Evolutionary conservation across 148 eudicot genomes (phyloP).

Genomic region (Tetragonia tetragonoides): DNA sequence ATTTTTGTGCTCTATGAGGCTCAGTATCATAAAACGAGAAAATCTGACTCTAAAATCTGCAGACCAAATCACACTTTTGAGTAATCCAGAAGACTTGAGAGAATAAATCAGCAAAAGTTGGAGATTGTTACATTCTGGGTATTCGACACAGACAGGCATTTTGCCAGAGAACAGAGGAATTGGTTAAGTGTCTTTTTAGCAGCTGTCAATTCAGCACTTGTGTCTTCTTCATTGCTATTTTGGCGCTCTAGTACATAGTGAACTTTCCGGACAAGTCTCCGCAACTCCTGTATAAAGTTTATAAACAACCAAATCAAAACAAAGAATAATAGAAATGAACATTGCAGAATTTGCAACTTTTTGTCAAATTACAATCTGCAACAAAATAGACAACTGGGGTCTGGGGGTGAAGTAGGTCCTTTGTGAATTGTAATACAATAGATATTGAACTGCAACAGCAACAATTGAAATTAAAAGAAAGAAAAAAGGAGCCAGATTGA

Average conservation of each 20-base stretch:
- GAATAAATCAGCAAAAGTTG: not conserved
- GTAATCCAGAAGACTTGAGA: not conserved
- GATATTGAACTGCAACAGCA: no score
- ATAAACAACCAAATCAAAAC: not conserved
- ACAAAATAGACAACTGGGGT: no score
- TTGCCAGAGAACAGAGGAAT: conserved; percentile 49
- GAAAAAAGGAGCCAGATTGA: no score
- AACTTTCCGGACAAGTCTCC: conserved; percentile 64
- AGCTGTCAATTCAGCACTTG: conserved; percentile 25
- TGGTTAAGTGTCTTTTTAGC: conserved; percentile 52
- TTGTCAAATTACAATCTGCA: no score
- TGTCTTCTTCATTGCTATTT: conserved; percentile 30
- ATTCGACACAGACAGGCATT: conserved; percentile 24
- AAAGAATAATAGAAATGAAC: no score
- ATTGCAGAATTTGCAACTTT: no score
- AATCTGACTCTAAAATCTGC: not conserved
- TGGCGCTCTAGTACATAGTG: conserved; percentile 39
- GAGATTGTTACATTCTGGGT: not conserved
- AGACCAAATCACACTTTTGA: not conserved
- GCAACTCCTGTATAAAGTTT: conserved; percentile 44
- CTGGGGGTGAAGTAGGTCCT: no score
- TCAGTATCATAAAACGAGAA: not conserved
- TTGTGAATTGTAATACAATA: no score
- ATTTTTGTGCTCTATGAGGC: not conserved
- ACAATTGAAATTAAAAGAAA: no score